Evolutionary conservation across 2,329 filamentous ascomycete species (phyloP).

Genomic region (Colletotrichum theobromicola): DNA sequence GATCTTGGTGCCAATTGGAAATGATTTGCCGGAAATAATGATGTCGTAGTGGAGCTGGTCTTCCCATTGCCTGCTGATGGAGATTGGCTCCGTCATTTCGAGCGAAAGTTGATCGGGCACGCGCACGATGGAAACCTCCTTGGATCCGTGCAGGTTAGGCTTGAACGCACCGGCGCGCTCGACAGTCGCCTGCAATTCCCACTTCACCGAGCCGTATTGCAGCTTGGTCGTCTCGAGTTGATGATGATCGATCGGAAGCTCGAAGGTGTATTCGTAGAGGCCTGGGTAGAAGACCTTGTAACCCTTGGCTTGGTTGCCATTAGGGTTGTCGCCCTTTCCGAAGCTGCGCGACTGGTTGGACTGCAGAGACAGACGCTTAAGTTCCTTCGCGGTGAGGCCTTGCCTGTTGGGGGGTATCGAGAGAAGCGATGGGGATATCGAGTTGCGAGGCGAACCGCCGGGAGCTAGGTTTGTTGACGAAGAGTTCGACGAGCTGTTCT

Average conservation of each 20-base stretch:
- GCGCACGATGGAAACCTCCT: slow-evolving; percentile 84
- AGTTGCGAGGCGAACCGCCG: slow-evolving; percentile 15
- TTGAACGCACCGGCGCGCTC: slow-evolving; percentile 90
- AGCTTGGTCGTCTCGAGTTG: slow-evolving; percentile 89
- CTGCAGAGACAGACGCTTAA: slow-evolving; percentile 76
- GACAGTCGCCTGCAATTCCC: slow-evolving; percentile 84
- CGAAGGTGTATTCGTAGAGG: slow-evolving; percentile 73
- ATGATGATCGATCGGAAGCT: slow-evolving; percentile 87
- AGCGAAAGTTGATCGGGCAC: slow-evolving; percentile 87
- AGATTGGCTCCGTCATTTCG: slow-evolving; percentile 91
- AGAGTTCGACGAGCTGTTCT: slow-evolving; percentile 39
- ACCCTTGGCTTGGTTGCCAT: slow-evolving; percentile 67
- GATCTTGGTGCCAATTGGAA: slow-evolving; percentile 85
- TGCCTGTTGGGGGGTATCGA: slow-evolving; percentile 32
- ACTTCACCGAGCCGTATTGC: slow-evolving; percentile 85
- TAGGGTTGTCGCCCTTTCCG: slow-evolving; percentile 75
- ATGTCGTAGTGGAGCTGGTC: slow-evolving; percentile 96
- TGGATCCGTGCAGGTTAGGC: slow-evolving; percentile 80
- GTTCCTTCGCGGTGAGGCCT: slow-evolving; percentile 51
- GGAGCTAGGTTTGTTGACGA: slow-evolving; percentile 33
- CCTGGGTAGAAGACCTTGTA: slow-evolving; percentile 87
- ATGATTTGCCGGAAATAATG: slow-evolving; percentile 94
- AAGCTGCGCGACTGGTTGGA: slow-evolving; percentile 86
- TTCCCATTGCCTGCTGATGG: slow-evolving; percentile 92
- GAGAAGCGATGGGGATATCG: slow-evolving; percentile 22